Evolutionary conservation across 2,329 filamentous ascomycete species (phyloP), one percentile per base, ranked within the genome.

Genomic region (Stemphylium beticola): DNA sequence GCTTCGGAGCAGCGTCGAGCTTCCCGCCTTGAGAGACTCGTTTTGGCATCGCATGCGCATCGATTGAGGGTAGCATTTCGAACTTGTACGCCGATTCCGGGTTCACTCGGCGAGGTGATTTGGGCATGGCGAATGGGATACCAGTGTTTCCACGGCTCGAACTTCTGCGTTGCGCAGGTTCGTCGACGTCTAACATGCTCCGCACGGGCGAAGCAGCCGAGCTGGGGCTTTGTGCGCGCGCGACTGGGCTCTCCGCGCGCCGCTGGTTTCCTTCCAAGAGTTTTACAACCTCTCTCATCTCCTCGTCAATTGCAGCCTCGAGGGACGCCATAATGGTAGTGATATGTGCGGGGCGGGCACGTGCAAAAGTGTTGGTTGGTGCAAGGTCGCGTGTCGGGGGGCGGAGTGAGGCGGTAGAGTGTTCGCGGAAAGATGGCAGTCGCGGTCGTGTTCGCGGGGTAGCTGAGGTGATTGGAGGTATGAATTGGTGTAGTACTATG

Each of bases 301-400:
- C 90, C 79, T 92, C 87, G 71, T 92, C 90, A 60, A 92, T 81
- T 62, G 87, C 85, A 43, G 88, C 85, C 77, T 92, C 90, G 68
- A 93, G 85, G 68, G 89, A 92, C 54, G 65, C 58, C 87, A 91
- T 91, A 17, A 48, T 63, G 45, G 59, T 50, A 31, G 57, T 53
- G 26, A 11, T 29, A 11, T 29, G 26, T 34, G 50, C 48, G 49
- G 26, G 46, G 26, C 8, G 14, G 48, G 36, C 37, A 42, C 20
- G 36, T 47, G 34, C 39, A 29, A 33, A 32, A 5, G 15, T 31
- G 36, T 24, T 37, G 29, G 38, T 38, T 14, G 45, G 45, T n/a
- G 36, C 38, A 32, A 33, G 34, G 53, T 57, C 49, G 57, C 53
- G 55, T 58, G 58, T 24, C 32, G 53, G 38, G 53, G 38, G 49